A percentile compares a stretch with the other conserved stretches of the same genome.
phyloP scores from a whole-genome alignment of 768 basidiomycete genomes.

The Psilocybe azurescens region DNA sequence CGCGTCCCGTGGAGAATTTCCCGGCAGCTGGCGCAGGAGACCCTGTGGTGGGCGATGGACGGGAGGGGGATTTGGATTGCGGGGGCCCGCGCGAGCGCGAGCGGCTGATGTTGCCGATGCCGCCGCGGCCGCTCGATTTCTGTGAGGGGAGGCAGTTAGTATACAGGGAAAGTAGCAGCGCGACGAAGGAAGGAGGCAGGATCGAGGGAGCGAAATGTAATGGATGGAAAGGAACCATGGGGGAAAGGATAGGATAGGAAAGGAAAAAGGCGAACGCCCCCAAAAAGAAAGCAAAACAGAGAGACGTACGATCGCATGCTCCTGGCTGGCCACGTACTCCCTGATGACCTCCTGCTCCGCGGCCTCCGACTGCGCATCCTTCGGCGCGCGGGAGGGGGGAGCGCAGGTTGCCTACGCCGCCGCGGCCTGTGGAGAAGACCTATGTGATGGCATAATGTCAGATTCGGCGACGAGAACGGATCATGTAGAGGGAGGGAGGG shows the following conservation, averaged over 20 bases:
- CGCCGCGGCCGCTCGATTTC: slow-evolving; percentile 71
- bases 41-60: slow-evolving; percentile 3
- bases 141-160: slow-evolving; percentile 16
- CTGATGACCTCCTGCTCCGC: slow-evolving; percentile 52
- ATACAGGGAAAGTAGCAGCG: too few species aligned
- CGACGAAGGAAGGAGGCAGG: too few species aligned
- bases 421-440: slow-evolving; percentile 70
- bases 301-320: slow-evolving; percentile 40
- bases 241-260: not conserved
- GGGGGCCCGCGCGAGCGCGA: slow-evolving; percentile 56
- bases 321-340: slow-evolving; percentile 34
- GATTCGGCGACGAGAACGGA: too few species aligned
- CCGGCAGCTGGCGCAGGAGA: slow-evolving; percentile 12
- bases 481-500: too few species aligned
- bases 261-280: slow-evolving; percentile 1
- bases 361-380: slow-evolving; percentile 22
- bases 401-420: slow-evolving; percentile 86
- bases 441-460: slow-evolving; percentile 16
- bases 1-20: slow-evolving; percentile 61
- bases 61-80: not conserved
- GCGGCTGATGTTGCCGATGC: slow-evolving; percentile 64
- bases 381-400: slow-evolving; percentile 70
- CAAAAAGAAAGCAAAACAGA: not conserved
- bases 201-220: not conserved
- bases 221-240: not conserved